Percentiles rank a stretch among this genome's conserved stretches.
Evolutionary conservation across 345 rosid species (phyloP).

Genomic region (Boechera divaricarpa): DNA sequence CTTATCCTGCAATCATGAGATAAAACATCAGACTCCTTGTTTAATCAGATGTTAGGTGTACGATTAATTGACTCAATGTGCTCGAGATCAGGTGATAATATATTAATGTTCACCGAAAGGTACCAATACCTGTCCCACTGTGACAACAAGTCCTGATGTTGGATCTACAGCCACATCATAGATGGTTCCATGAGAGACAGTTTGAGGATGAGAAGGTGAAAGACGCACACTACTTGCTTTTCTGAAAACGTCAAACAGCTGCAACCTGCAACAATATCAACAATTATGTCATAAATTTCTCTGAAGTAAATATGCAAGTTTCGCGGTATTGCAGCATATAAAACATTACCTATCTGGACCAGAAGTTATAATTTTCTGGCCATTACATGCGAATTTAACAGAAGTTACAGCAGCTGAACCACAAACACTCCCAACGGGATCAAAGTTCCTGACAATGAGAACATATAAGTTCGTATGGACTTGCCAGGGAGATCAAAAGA

Average conservation of each 20-base stretch:
- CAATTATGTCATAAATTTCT: neutral
- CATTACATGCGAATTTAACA: conserved; percentile 64
- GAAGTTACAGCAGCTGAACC: conserved; percentile 83
- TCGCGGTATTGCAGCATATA: neutral
- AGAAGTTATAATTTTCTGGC: conserved; percentile 69
- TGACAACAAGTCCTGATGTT: conserved; percentile 61
- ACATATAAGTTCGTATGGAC: conserved; percentile 38
- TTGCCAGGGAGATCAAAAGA: conserved; percentile 31
- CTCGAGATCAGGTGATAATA: conserved; percentile 2
- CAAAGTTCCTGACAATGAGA: conserved; percentile 66
- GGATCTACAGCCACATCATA: conserved; percentile 85
- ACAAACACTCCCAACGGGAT: conserved; percentile 60
- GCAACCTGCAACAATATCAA: conserved; percentile 53
- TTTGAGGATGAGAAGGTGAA: conserved; percentile 65
- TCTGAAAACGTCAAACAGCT: conserved; percentile 61
- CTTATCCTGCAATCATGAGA: conserved; percentile 62
- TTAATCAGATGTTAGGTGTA: neutral
- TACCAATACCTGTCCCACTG: conserved; percentile 76
- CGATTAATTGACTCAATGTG: conserved; percentile 13
- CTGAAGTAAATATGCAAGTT: neutral
- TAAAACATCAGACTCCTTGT: conserved; percentile 1
- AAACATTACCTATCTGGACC: conserved; percentile 75
- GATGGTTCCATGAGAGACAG: conserved; percentile 77
- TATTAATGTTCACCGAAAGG: conserved; percentile 21
- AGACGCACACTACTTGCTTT: conserved; percentile 47